Base-by-base conservation (phyloP, 1,284 basidiomycete species). In the Thelephora terrestris region DNA sequence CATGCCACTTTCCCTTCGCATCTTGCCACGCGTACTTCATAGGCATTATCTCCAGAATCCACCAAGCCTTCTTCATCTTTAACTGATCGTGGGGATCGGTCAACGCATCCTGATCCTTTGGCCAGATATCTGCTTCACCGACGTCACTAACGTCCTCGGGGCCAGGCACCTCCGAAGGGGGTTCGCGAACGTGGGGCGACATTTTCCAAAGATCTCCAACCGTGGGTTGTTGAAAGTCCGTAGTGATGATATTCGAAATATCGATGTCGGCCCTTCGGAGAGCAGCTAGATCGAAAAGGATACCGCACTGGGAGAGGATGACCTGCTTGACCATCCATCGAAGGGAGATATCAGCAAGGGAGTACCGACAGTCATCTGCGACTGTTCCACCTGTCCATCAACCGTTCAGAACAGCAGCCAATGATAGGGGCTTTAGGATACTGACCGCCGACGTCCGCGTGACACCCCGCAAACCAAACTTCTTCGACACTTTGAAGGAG, bases 381-480 rank as follows among this genome's bases (percentile, higher is more conserved):
- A 42, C 39, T 21, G 39, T 14, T 17, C 39, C 39, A 12, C 39
- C 39, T 32, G 14, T 9, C 7, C 7, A 32, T 10, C 3, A 32
- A 32, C 7, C 14, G 29, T 6, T 32, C 29, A 10, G 29, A 14
- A 14, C 29, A 32, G 9, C 29, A 32, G 9, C 29, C 14, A 10
- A 32, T 32, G 29, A 32, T 14, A 32, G 29, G 14, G 14, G n/a
- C n/a, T 12, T 6, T 32, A 32, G 29, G 12, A 32, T 32, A 7
- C 29, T 14, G 29, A 32, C 29, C 29, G 7, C 39, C 39, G 17
- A 42, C n/a, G 17, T 42, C 39, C 6, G 64, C 58, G 55, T 83
- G 81, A 50, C 74, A 75, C 7, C 79, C 79, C 14, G 71, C 58
- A 50, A 82, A 83, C 80, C 80, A 82, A 2, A 83, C 79, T 55